phyloP scores from a whole-genome alignment of 441 rosid genomes.

The Erodium trifolium region DNA sequence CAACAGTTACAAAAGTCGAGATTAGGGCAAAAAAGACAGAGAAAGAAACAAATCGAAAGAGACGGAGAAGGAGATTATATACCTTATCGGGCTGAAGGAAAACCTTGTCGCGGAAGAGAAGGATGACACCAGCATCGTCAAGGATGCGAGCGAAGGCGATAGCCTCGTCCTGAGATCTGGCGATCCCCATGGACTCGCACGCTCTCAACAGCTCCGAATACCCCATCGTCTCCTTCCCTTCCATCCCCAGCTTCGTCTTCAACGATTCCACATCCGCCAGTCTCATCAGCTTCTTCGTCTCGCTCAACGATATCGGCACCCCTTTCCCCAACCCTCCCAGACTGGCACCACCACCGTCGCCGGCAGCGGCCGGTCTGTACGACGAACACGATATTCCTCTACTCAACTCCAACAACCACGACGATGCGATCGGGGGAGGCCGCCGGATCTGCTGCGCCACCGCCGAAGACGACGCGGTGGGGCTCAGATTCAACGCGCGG shows the following conservation, averaged over 20 bases:
- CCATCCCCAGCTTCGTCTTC: slow-evolving; percentile 20
- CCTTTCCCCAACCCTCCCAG: slow-evolving; percentile 7
- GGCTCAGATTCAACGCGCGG: slow-evolving; percentile 18
- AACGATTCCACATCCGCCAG: slow-evolving; percentile 61
- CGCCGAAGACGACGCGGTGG: not conserved
- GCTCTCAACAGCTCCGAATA: slow-evolving; percentile 50
- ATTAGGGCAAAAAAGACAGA: too few relatives aligned
- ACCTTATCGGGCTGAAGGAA: slow-evolving; percentile 91
- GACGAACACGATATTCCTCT: too few relatives aligned
- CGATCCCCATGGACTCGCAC: slow-evolving; percentile 53
- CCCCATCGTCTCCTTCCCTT: slow-evolving; percentile 57
- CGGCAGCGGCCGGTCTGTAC: too few relatives aligned
- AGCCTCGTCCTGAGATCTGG: slow-evolving; percentile 70
- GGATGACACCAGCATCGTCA: slow-evolving; percentile 81
- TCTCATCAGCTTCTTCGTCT: slow-evolving; percentile 76
- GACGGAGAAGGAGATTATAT: not conserved
- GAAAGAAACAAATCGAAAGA: too few relatives aligned
- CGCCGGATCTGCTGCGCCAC: slow-evolving; percentile 1
- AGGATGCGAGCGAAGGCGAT: slow-evolving; percentile 62
- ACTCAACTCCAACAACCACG: too few relatives aligned
- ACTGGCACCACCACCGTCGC: not conserved
- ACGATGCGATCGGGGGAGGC: not conserved
- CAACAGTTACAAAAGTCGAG: too few relatives aligned
- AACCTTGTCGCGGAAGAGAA: slow-evolving; percentile 80
- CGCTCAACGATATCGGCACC: slow-evolving; percentile 36